Evolutionary conservation across 1,139 yeast genomes (phyloP).

Genomic region (Magnusiomyces magnusii): DNA sequence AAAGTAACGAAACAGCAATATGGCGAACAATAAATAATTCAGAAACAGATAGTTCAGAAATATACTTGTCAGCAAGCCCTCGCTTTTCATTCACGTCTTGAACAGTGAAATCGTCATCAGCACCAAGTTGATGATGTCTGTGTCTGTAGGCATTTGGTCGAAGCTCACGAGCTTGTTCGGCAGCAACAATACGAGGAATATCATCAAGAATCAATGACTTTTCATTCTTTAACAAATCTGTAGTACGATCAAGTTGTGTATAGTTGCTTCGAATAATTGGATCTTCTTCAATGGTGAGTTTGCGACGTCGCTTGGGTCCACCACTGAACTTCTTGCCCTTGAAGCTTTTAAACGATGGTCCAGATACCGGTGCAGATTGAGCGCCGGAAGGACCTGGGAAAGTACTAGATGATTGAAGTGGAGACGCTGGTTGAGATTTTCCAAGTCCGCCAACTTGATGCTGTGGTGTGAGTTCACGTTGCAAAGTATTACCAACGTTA

Average conservation of each 20-base stretch:
- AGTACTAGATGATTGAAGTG: background rate
- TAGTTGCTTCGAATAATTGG: slow-evolving; percentile 32
- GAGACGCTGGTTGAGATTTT: background rate
- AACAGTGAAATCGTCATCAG: slow-evolving; percentile 20
- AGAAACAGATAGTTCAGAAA: slow-evolving; percentile 58
- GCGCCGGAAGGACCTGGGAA: background rate
- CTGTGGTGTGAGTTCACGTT: background rate
- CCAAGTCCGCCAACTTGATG: background rate
- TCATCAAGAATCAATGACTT: slow-evolving; percentile 89
- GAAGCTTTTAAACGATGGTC: background rate
- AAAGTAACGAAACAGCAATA: slow-evolving; percentile 58
- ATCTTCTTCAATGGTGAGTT: slow-evolving; percentile 40
- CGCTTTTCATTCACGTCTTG: slow-evolving; percentile 17
- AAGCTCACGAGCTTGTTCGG: slow-evolving; percentile 91
- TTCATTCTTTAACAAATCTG: slow-evolving; percentile 68
- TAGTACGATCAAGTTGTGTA: slow-evolving; percentile 41
- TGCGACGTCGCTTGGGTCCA: slow-evolving; percentile 9
- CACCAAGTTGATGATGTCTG: slow-evolving; percentile 20
- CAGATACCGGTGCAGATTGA: background rate
- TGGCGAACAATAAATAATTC: slow-evolving; percentile 62
- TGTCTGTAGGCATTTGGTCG: slow-evolving; percentile 18
- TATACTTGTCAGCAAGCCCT: slow-evolving; percentile 39
- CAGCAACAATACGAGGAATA: slow-evolving; percentile 93
- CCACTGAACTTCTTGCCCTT: slow-evolving; percentile 4
- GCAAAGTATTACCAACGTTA: background rate